A percentile compares a stretch with the other conserved stretches of the same genome.
Evolutionary conservation across 306 rosid genomes (phyloP).

Genomic region (Cicer cuneatum): DNA sequence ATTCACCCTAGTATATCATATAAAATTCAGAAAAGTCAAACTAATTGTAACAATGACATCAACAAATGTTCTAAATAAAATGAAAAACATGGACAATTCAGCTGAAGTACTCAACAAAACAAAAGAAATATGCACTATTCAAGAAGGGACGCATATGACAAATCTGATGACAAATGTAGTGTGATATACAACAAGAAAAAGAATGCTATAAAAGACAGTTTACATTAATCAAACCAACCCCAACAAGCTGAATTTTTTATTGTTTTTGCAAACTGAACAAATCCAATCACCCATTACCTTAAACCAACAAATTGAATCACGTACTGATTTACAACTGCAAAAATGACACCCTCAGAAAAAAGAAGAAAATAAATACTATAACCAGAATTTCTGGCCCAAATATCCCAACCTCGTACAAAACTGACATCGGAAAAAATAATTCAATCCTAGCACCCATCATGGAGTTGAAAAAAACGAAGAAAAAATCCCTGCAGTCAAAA

Average conservation of each 20-base stretch:
- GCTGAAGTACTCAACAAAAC: slow-evolving; percentile 3
- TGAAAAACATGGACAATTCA: background rate
- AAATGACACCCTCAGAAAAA: slow-evolving; percentile 20
- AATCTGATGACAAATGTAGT: slow-evolving; percentile 20
- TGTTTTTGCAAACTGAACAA: slow-evolving; percentile 40
- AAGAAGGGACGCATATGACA: background rate
- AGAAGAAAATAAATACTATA: slow-evolving; percentile 9
- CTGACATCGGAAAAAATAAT: slow-evolving; percentile 33
- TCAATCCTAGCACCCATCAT: slow-evolving; percentile 42
- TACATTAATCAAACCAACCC: slow-evolving; percentile 41
- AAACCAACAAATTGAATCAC: slow-evolving; percentile 42
- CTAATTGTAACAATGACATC: too few species aligned
- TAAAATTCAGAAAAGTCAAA: too few species aligned
- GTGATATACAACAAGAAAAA: slow-evolving; percentile 32
- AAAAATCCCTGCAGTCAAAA: slow-evolving; percentile 45
- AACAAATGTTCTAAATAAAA: too few species aligned
- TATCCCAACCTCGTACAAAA: slow-evolving; percentile 37
- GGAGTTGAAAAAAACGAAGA: slow-evolving; percentile 40
- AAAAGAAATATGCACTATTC: background rate
- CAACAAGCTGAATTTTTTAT: slow-evolving; percentile 34
- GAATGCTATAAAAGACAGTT: slow-evolving; percentile 35
- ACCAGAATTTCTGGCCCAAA: slow-evolving; percentile 41
- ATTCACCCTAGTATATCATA: background rate
- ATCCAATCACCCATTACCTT: slow-evolving; percentile 44
- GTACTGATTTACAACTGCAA: slow-evolving; percentile 40